A percentile compares a stretch with the other conserved stretches of the same genome.
These are phyloP conservation scores for Calonectria pseudoturangicola DNA, from an alignment of 2,329 filamentous ascomycete species.

Conservation along the genomic window DNA sequence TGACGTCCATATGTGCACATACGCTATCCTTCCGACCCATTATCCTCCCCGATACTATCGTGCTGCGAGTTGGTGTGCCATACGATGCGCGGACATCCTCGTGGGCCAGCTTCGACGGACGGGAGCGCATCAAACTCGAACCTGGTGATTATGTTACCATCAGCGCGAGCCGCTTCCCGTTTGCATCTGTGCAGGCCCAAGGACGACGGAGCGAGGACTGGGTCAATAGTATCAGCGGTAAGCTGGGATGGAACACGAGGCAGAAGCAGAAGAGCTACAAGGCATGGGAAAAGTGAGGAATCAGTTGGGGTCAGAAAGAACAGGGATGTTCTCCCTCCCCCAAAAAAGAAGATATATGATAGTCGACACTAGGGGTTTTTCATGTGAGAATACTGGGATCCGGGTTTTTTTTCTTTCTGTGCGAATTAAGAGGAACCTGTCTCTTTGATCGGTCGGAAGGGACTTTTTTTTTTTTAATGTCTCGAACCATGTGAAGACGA, in stretches of 20 bases:
- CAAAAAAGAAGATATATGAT: constrained; percentile 1
- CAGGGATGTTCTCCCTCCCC: background rate
- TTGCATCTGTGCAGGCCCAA: constrained; percentile 83
- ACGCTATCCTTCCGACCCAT: constrained; percentile 97
- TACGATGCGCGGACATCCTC: constrained; percentile 92
- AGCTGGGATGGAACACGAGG: constrained; percentile 87
- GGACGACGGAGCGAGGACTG: constrained; percentile 84
- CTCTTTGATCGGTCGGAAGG: background rate
- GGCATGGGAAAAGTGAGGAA: constrained; percentile 64
- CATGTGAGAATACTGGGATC: background rate
- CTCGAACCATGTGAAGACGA: background rate
- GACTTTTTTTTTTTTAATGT: background rate
- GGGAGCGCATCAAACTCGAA: constrained; percentile 86
- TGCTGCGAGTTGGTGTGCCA: constrained; percentile 93
- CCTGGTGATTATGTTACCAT: constrained; percentile 91
- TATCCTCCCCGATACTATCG: constrained; percentile 96
- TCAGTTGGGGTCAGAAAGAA: background rate
- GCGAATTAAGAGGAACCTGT: background rate
- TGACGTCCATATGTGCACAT: constrained; percentile 96
- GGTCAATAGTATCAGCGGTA: constrained; percentile 87
- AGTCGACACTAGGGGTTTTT: too few relatives aligned
- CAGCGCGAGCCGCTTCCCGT: constrained; percentile 86
- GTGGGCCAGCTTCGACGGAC: constrained; percentile 98
- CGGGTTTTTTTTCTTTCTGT: background rate
- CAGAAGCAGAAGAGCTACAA: constrained; percentile 82